Evolutionary conservation across 2,329 filamentous ascomycete species (phyloP).

Genomic region (Sphaerulina vaccinii): DNA sequence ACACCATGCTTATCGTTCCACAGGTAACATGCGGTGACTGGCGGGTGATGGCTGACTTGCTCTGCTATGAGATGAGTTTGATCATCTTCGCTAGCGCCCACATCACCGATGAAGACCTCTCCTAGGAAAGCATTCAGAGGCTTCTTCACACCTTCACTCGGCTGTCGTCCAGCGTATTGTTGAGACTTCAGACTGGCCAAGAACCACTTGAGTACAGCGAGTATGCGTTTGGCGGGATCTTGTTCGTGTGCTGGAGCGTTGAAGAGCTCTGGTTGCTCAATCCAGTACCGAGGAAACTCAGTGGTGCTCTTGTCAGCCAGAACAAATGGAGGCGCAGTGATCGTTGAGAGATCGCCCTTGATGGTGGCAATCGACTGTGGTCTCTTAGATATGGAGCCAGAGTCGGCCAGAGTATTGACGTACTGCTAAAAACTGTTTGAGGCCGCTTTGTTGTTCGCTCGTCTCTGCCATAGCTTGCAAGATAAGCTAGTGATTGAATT

Average conservation of each 20-base stretch:
- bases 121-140: conserved; percentile 51
- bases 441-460: conserved; percentile 23
- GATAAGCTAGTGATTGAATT: neutral
- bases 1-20: conserved; percentile 47
- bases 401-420: neutral
- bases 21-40: conserved; percentile 49
- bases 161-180: conserved; percentile 47
- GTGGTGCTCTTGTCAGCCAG: conserved; percentile 47
- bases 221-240: conserved; percentile 42
- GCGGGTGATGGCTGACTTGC: conserved; percentile 50
- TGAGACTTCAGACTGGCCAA: conserved; percentile 49
- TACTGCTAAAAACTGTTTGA: conserved; percentile 36
- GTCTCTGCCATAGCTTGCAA: conserved; percentile 24
- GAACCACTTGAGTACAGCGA: conserved; percentile 52
- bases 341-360: conserved; percentile 47
- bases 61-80: conserved; percentile 45
- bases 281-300: conserved; percentile 49
- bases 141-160: conserved; percentile 49
- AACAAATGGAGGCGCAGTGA: conserved; percentile 49
- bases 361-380: conserved; percentile 46
- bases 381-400: neutral
- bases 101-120: conserved; percentile 46
- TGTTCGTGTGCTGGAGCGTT: conserved; percentile 45
- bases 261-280: conserved; percentile 48
- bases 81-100: conserved; percentile 36